Conservation (phyloP, 1,284 basidiomycete genomes). For the Exobasidium rhododendri region DNA sequence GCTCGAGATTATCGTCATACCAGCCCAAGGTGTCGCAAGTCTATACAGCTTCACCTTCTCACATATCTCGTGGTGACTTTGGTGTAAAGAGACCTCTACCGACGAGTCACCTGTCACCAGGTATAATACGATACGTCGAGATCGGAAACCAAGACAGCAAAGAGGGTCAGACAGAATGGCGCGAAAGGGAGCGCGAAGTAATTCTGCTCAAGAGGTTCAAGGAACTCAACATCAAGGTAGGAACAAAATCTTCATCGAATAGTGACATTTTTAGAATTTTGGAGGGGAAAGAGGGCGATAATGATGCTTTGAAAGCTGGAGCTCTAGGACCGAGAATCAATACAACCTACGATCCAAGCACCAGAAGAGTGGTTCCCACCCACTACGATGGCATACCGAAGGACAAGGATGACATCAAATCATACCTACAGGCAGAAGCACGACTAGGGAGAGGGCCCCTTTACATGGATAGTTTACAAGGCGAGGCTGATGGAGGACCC, state of each 20-base stretch:
- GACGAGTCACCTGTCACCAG: constrained; percentile 28
- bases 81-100: constrained; percentile 47
- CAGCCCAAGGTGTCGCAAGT: constrained; percentile 42
- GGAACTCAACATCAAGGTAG: constrained; percentile 20
- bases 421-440: constrained; percentile 9
- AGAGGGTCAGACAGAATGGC: constrained; percentile 44
- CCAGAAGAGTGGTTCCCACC: constrained; percentile 4
- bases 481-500: not conserved
- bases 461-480: not conserved
- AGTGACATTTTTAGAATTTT: not conserved
- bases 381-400: not conserved
- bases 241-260: not conserved
- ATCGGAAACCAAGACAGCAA: constrained; percentile 33
- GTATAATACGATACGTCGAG: constrained; percentile 40
- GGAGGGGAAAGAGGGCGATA: not conserved
- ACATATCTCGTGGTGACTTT: constrained; percentile 45
- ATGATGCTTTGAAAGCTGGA: not conserved
- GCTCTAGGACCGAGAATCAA: constrained; percentile 3
- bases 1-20: constrained; percentile 37
- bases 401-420: not conserved
- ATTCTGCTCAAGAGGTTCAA: constrained; percentile 41
- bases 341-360: constrained; percentile 8
- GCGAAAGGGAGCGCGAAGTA: constrained; percentile 37
- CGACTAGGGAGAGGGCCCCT: constrained; percentile 2
- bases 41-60: constrained; percentile 44